These are phyloP conservation scores for Cyclostephanos invisitatus DNA, from an alignment of 108 stramenopile species.

Conservation along the genomic window DNA sequence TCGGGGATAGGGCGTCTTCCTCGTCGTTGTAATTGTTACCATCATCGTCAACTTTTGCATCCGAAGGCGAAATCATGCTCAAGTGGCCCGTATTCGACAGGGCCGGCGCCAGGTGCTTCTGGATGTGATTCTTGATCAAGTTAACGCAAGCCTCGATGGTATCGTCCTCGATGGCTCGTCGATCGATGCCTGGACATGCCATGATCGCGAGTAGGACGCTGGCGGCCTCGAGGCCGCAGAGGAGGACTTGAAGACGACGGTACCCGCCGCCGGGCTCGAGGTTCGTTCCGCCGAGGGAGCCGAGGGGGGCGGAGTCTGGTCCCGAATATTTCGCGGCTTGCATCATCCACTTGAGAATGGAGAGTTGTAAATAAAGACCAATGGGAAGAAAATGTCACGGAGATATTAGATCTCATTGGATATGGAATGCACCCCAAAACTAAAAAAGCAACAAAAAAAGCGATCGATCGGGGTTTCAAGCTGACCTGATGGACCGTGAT, in stretches of 20 bases:
- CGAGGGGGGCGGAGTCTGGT: constrained; percentile 36
- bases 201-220: constrained; percentile 75
- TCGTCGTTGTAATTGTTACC: constrained; percentile 38
- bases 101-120: constrained; percentile 73
- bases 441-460: not conserved
- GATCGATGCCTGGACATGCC: constrained; percentile 74
- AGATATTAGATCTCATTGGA: not conserved
- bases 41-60: constrained; percentile 10
- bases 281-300: constrained; percentile 35
- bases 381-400: not conserved
- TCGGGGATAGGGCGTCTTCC: constrained; percentile 24
- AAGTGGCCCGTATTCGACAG: constrained; percentile 73
- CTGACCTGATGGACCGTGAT: constrained; percentile 34
- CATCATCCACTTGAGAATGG: constrained; percentile 40
- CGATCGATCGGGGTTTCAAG: not conserved
- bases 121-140: constrained; percentile 73
- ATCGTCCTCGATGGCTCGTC: constrained; percentile 81
- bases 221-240: constrained; percentile 71
- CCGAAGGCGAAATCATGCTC: constrained; percentile 23
- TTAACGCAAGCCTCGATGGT: constrained; percentile 78
- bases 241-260: constrained; percentile 42
- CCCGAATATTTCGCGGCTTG: constrained; percentile 43
- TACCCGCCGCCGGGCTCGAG: constrained; percentile 49
- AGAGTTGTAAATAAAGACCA: not conserved
- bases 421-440: too few species aligned